A percentile compares a stretch with the other conserved stretches of the same genome.
Conservation (phyloP, 352 stramenopile species). For the Pythium insidiosum region DNA sequence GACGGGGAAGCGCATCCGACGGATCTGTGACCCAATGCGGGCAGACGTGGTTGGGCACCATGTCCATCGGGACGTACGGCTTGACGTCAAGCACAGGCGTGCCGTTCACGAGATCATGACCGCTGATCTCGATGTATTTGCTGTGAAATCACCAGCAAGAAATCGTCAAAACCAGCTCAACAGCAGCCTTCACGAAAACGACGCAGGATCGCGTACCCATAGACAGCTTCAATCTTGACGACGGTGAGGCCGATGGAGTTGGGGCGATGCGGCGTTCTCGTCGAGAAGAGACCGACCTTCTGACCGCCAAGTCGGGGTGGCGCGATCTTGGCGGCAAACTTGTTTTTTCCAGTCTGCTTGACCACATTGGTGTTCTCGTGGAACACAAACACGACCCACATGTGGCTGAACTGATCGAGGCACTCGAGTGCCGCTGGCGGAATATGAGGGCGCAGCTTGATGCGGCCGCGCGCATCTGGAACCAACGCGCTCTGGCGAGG, state of each 20-base stretch:
- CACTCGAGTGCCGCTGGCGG: conserved; percentile 65
- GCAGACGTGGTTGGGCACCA: conserved; percentile 39
- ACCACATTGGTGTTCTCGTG: conserved; percentile 86
- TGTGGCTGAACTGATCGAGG: conserved; percentile 82
- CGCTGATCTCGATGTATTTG: conserved; percentile 84
- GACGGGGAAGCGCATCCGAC: conserved; percentile 32
- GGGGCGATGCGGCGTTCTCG: conserved; percentile 93
- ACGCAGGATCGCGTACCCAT: no score
- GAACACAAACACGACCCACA: conserved; percentile 90
- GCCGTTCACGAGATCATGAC: conserved; percentile 93
- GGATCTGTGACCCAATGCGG: conserved; percentile 64
- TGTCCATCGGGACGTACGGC: conserved; percentile 92
- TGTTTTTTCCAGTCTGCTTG: conserved; percentile 37
- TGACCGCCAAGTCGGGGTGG: conserved; percentile 60
- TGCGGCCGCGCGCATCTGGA: conserved; percentile 45
- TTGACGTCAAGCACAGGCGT: conserved; percentile 98
- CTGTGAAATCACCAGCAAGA: no score
- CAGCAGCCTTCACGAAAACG: no score
- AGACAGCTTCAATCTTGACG: conserved; percentile 86
- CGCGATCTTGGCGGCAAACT: conserved; percentile 76
- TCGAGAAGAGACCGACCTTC: conserved; percentile 94
- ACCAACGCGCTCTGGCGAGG: conserved; percentile 76
- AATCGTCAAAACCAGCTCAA: no score
- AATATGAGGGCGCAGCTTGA: conserved; percentile 73
- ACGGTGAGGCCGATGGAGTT: conserved; percentile 92